A percentile compares a stretch with the other conserved stretches of the same genome.
phyloP scores from a whole-genome alignment of 1,284 basidiomycete species.

The Leccinum variabile region DNA sequence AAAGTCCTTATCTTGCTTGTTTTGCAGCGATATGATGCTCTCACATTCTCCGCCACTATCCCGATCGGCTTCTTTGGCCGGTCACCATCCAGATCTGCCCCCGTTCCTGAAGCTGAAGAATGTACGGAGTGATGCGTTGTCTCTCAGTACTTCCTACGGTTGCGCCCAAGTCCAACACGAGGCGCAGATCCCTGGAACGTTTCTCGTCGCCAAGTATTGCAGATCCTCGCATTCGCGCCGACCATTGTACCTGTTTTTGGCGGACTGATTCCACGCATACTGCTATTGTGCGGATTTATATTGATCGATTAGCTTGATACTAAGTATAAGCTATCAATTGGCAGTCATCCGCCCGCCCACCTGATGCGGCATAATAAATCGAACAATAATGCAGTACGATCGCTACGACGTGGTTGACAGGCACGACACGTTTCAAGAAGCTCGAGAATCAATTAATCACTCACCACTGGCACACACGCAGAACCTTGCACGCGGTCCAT shows the following conservation, averaged over 20 bases:
- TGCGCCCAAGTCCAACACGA: slow-evolving; percentile 10
- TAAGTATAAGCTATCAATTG: background rate
- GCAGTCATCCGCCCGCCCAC: background rate
- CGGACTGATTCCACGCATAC: background rate
- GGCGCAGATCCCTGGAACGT: slow-evolving; percentile 1
- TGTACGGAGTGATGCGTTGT: background rate
- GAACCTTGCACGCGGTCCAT: slow-evolving; percentile 7
- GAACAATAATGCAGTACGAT: background rate
- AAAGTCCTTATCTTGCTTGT: background rate
- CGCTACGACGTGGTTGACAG: slow-evolving; percentile 11
- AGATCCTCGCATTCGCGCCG: slow-evolving; percentile 6
- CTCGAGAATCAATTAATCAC: slow-evolving; percentile 1
- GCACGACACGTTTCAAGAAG: slow-evolving; percentile 17
- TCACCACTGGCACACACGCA: background rate
- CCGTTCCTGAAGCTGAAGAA: background rate
- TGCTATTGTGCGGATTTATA: slow-evolving; percentile 1
- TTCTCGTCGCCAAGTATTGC: background rate
- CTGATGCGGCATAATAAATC: background rate
- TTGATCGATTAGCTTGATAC: background rate
- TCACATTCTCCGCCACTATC: background rate
- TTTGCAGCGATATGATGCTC: background rate
- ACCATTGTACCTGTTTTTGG: background rate
- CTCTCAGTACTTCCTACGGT: background rate
- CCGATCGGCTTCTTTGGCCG: slow-evolving; percentile 8
- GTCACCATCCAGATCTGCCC: slow-evolving; percentile 6